Conservation (phyloP, 1,139 yeast genomes). For the Zygoascus hellenicus region DNA sequence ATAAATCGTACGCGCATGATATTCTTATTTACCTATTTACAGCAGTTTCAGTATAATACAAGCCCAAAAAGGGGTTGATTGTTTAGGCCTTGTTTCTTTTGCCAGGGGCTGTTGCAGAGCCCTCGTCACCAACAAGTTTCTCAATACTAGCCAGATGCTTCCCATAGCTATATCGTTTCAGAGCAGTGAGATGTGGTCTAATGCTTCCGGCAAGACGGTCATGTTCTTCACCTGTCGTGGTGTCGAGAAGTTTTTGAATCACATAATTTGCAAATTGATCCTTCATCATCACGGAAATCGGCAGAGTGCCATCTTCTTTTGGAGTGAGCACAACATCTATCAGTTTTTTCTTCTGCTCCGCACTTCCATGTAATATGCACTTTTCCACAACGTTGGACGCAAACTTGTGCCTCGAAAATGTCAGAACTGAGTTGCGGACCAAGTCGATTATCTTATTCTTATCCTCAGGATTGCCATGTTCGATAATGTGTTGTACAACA, state of each 20-base stretch:
- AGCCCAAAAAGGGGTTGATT: neutral
- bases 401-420: slow-evolving; percentile 87
- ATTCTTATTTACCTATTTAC: slow-evolving; percentile 8
- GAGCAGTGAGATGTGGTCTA: slow-evolving; percentile 36
- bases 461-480: slow-evolving; percentile 59
- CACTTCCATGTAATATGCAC: slow-evolving; percentile 70
- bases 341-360: slow-evolving; percentile 55
- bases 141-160: slow-evolving; percentile 87
- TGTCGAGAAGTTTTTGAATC: slow-evolving; percentile 87
- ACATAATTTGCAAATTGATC: slow-evolving; percentile 98
- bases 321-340: slow-evolving; percentile 56
- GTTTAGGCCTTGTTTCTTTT: neutral
- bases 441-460: slow-evolving; percentile 46
- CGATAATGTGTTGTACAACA: slow-evolving; percentile 91
- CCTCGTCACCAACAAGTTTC: slow-evolving; percentile 41
- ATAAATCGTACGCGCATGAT: no score
- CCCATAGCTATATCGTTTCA: slow-evolving; percentile 47
- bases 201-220: slow-evolving; percentile 36
- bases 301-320: slow-evolving; percentile 38
- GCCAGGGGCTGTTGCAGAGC: neutral
- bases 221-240: slow-evolving; percentile 58
- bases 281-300: slow-evolving; percentile 70
- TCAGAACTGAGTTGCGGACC: slow-evolving; percentile 58
- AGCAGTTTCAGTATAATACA: neutral
- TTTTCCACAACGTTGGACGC: slow-evolving; percentile 97